Evolutionary conservation across 73 alveolate species (phyloP).

Genomic region (Paramecium octaurelia): DNA sequence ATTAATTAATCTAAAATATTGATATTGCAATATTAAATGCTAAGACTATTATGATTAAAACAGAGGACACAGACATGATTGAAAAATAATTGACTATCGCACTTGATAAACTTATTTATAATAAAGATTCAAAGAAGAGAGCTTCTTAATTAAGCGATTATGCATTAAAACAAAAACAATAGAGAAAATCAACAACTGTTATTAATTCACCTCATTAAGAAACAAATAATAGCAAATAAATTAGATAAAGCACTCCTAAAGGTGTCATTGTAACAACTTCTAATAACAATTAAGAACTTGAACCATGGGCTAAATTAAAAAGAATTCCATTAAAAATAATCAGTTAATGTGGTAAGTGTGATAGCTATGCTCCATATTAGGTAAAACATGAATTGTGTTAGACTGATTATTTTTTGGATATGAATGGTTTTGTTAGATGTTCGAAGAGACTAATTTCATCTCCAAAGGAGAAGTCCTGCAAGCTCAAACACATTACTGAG

Average conservation of each 20-base stretch:
- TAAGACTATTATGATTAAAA: neutral
- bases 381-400: neutral
- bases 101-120: neutral
- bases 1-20: neutral
- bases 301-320: neutral
- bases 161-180: neutral
- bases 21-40: neutral
- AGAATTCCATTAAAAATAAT: neutral
- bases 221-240: neutral
- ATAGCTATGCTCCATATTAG: neutral
- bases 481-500: neutral
- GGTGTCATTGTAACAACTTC: neutral
- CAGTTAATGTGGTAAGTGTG: neutral
- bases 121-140: neutral
- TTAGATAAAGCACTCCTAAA: neutral
- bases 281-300: neutral
- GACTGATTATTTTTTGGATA: neutral
- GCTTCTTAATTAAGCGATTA: neutral
- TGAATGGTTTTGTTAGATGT: constrained; percentile 13
- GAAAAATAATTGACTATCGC: neutral
- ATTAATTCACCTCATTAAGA: neutral
- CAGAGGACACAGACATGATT: neutral
- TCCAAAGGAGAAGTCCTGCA: neutral
- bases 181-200: neutral
- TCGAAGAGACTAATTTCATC: neutral